phyloP scores from a whole-genome alignment of 1,284 basidiomycete species.

The Ustilago nuda region DNA sequence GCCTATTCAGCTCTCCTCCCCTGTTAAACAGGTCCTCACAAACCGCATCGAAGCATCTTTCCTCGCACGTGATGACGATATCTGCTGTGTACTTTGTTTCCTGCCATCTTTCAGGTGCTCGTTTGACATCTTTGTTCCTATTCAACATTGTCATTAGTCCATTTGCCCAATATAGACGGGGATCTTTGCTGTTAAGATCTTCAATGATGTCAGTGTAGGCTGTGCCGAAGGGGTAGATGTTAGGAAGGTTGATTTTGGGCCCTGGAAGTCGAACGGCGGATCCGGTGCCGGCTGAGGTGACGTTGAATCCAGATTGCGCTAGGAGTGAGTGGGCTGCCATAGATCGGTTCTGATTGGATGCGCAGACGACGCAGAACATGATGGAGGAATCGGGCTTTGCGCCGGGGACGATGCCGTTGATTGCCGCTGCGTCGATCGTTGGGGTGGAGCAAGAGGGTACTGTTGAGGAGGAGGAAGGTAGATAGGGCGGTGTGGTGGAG shows the following conservation, averaged over 20 bases:
- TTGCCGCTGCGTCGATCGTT: conserved; percentile 16
- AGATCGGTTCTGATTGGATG: conserved; percentile 97
- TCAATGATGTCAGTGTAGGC: conserved; percentile 96
- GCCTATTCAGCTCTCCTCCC: conserved; percentile 90
- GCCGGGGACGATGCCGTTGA: conserved; percentile 24
- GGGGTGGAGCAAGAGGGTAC: conserved; percentile 1
- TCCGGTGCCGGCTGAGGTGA: conserved; percentile 94
- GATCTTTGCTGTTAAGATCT: conserved; percentile 88
- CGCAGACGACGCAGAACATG: conserved; percentile 93
- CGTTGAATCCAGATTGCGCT: conserved; percentile 84
- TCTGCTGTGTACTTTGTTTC: conserved; percentile 88
- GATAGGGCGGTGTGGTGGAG: conserved; percentile 20
- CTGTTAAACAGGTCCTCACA: conserved; percentile 92
- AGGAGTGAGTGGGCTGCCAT: conserved; percentile 98
- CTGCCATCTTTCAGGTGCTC: conserved; percentile 96
- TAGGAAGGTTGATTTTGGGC: conserved; percentile 95
- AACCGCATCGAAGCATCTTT: conserved; percentile 97
- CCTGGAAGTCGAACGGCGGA: conserved; percentile 96
- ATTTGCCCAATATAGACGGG: conserved; percentile 87
- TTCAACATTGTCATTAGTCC: conserved; percentile 98
- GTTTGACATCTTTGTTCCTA: conserved; percentile 90
- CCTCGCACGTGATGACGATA: conserved; percentile 98
- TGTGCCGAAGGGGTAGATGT: conserved; percentile 97
- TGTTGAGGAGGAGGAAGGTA: conserved; percentile 17
- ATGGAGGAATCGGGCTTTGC: conserved; percentile 29